Evolutionary conservation across 768 basidiomycete species (phyloP).

Genomic region (Mrakia frigida): DNA sequence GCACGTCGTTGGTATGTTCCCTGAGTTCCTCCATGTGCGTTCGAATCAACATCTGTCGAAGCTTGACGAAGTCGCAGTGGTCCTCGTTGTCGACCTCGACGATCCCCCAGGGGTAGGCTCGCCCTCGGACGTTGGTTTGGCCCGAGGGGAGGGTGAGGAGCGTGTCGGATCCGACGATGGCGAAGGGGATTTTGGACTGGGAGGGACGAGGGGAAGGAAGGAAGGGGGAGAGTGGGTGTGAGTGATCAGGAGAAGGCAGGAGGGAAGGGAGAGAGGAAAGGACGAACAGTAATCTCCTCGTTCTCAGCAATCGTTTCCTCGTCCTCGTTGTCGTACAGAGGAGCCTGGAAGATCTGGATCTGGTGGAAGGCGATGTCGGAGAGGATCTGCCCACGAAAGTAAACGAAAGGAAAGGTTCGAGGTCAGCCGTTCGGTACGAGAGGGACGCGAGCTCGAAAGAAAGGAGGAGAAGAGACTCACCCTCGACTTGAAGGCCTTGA

Average conservation of each 20-base stretch:
- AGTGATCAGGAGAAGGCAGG: neutral
- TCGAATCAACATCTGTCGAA: slow-evolving; percentile 97
- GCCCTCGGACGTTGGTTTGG: slow-evolving; percentile 71
- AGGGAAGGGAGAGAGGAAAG: neutral
- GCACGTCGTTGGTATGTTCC: slow-evolving; percentile 89
- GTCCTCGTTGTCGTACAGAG: slow-evolving; percentile 95
- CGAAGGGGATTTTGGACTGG: slow-evolving; percentile 92
- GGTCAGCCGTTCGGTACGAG: neutral
- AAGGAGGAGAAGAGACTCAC: no score
- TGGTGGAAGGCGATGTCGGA: slow-evolving; percentile 90
- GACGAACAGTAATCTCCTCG: slow-evolving; percentile 68
- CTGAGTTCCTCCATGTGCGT: slow-evolving; percentile 99
- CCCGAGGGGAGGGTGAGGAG: slow-evolving; percentile 49
- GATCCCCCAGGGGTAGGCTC: slow-evolving; percentile 96
- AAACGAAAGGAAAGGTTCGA: neutral
- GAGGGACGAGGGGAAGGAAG: no score
- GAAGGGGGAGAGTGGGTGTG: neutral
- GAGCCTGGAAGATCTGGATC: slow-evolving; percentile 97
- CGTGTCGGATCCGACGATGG: slow-evolving; percentile 89
- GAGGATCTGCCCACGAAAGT: slow-evolving; percentile 58
- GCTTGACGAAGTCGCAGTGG: slow-evolving; percentile 98
- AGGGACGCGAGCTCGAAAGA: no score
- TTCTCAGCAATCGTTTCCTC: slow-evolving; percentile 96
- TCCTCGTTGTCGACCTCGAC: slow-evolving; percentile 99
- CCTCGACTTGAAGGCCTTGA: slow-evolving; percentile 84